Base-by-base conservation (phyloP, 257 asterid species). In the Solanum boliviense region DNA sequence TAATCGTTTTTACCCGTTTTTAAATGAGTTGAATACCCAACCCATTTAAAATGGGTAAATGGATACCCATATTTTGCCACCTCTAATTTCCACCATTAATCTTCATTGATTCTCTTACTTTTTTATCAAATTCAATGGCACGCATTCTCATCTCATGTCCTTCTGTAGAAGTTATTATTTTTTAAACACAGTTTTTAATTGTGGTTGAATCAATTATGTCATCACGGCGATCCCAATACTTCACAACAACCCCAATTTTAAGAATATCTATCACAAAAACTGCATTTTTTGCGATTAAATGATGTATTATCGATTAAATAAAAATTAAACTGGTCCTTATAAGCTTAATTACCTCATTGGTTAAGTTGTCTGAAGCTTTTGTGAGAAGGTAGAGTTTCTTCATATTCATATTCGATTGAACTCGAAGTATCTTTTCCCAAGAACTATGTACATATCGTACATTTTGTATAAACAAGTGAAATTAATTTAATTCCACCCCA, bases 381-480 rank as follows among this genome's bases (percentile, higher is more conserved):
- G 91, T 89, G 4, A 92, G 88, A 48, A 94, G 90, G 85, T 32
- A 92, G 4, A 94, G 20, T 76, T 89, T 94, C 86, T 89, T 92
- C 25, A 94, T 44, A 39, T 91, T 90, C 9, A 38, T 7, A 38
- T 9, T 38, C 12, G 96, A 93, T 44, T 92, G 94, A 46, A 88
- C 65, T 4, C 95, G 89, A 36, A 92, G 92, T 89, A 92, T 88
- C 87, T 94, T 94, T 88, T 92, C 94, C 0, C 32, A 36, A 92
- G 87, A 79, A 93, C 94, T 93, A 87, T n/a, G 68, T 10, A 25
- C 18, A 5, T 25, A 11, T 6, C 1, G 56, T 67, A 25, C 18
- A 67, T 67, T 25, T 65, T 67, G 31, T 13, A 5, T 12, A 67
- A 13, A 67, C 21, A 27, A 27, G 12, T 39, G 11, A 39, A 16